These are phyloP conservation scores for Vitis amurensis DNA, from an alignment of 164 flowering plant species.

Conservation along the genomic window DNA sequence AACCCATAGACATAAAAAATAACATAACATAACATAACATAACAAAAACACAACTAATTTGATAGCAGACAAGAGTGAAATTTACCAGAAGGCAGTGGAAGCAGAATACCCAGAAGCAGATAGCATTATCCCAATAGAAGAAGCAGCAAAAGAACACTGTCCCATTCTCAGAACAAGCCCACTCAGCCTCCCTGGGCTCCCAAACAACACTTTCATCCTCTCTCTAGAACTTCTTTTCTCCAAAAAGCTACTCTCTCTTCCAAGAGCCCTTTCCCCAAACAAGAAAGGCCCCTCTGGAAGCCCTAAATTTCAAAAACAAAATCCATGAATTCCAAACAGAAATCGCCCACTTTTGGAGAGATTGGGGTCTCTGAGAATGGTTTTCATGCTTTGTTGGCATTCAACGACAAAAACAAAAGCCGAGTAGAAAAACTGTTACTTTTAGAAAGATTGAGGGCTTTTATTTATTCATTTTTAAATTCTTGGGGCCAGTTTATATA, in stretches of 20 bases:
- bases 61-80: not conserved
- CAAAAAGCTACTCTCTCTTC: not conserved
- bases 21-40: not conserved
- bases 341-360: not conserved
- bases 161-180: slow-evolving; percentile 23
- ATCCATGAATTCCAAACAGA: not conserved
- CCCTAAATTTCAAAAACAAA: not conserved
- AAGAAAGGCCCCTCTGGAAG: not conserved
- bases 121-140: slow-evolving; percentile 24
- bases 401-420: too few species aligned
- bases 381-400: too few species aligned
- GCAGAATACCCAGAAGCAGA: slow-evolving; percentile 27
- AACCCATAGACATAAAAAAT: not conserved
- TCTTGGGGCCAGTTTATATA: too few species aligned
- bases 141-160: slow-evolving; percentile 27
- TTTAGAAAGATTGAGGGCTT: too few species aligned
- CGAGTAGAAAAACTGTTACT: too few species aligned
- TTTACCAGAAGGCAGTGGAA: slow-evolving; percentile 31
- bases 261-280: not conserved
- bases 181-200: slow-evolving; percentile 32
- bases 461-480: too few species aligned
- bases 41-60: not conserved
- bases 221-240: not conserved
- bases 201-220: slow-evolving; percentile 21
- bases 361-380: too few species aligned